A percentile compares a stretch with the other conserved stretches of the same genome.
These are phyloP conservation scores for Quercus engelmannii DNA, from an alignment of 306 rosid genomes.

Conservation along the genomic window DNA sequence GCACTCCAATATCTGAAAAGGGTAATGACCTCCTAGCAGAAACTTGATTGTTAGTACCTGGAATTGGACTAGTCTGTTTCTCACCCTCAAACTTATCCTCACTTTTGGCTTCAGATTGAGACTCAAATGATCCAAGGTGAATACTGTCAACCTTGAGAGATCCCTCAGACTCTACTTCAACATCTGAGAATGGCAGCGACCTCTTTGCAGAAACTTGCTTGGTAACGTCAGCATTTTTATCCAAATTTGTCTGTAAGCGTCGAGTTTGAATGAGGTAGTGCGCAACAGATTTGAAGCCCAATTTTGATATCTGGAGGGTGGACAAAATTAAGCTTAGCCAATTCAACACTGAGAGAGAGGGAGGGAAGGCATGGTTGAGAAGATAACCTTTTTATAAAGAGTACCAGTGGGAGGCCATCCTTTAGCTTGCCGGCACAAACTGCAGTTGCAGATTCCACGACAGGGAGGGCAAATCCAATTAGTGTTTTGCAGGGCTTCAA, in stretches of 20 bases:
- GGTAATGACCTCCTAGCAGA: constrained; percentile 48
- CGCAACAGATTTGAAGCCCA: constrained; percentile 91
- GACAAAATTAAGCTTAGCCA: constrained; percentile 27
- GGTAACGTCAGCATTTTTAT: constrained; percentile 33
- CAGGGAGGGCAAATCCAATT: constrained; percentile 81
- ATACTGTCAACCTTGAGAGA: constrained; percentile 29
- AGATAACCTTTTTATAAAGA: constrained; percentile 73
- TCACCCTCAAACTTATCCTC: constrained; percentile 18
- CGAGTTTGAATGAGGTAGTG: constrained; percentile 87
- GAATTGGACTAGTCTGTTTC: not conserved
- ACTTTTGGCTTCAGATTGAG: constrained; percentile 24
- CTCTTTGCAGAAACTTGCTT: constrained; percentile 56
- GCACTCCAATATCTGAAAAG: constrained; percentile 30
- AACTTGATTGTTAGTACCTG: constrained; percentile 21
- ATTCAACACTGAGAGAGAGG: not conserved
- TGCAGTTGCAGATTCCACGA: constrained; percentile 99
- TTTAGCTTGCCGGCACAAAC: constrained; percentile 82
- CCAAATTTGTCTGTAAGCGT: constrained; percentile 35
- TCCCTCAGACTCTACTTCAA: constrained; percentile 20
- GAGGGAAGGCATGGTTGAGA: constrained; percentile 3
- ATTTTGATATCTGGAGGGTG: constrained; percentile 43
- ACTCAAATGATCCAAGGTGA: constrained; percentile 15
- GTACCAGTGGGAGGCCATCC: constrained; percentile 90
- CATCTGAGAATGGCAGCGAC: constrained; percentile 50
- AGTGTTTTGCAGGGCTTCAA: constrained; percentile 69